Base-by-base conservation (phyloP, 306 rosid species). In the Prunus mume region DNA sequence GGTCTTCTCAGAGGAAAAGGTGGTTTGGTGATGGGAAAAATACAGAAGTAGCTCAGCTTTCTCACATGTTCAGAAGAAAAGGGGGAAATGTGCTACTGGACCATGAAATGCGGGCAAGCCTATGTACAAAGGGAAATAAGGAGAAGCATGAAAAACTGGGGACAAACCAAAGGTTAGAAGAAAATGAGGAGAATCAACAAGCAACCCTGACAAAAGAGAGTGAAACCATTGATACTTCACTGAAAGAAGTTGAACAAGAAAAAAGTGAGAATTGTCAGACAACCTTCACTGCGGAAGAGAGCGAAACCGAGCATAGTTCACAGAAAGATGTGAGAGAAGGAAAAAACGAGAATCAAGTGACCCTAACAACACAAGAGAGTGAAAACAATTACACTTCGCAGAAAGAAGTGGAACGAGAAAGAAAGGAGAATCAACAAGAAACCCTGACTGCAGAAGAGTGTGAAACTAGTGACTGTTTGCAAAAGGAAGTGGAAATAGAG, bases 401-500 rank as follows among this genome's bases (percentile, higher is more conserved):
- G 19, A 72, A 46, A 65, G 75, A 67, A 67, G 72, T 47, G 68
- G 71, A 38, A 63, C 55, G 19, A 41, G 78, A 72, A 72, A 72
- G 43, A 58, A 63, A 54, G 76, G 85, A 38, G 47, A 72, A 77
- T 66, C 32, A 50, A 56, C 79, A 77, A 67, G 62, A 60, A 58
- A 25, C 70, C 67, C 46, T 9, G 55, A 57, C 64, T 70, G 77
- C 56, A 80, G 83, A 90, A 70, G 90, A 75, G 83, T 81, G 82
- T 83, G 82, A 79, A 73, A 76, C 56, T 69, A 34, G 74, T 63
- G 81, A 47, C 49, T 82, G 71, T 61, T 73, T 64, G 52, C 86
- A 71, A 28, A 84, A 82, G 85, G 85, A 70, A 60, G 47, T 71
- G 69, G 88, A 87, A 68, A 87, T 71, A 78, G 87, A 86, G 80